Conservation (phyloP, 768 basidiomycete species). For the Leucogyrophana mollusca region DNA sequence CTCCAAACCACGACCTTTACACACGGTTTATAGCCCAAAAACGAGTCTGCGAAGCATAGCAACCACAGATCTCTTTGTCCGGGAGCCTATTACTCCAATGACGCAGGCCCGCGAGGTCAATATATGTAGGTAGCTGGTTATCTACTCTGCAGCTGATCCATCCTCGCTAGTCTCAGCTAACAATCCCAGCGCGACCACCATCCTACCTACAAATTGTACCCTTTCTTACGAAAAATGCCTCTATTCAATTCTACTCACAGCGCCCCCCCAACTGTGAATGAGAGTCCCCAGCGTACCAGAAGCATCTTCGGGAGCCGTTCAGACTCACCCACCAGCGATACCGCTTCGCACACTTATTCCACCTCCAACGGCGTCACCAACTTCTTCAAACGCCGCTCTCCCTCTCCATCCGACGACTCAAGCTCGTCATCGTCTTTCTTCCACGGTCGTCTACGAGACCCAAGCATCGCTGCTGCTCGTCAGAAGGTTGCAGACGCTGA, state of each 20-base stretch:
- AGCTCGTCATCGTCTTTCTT: not conserved
- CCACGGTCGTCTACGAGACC: constrained; percentile 29
- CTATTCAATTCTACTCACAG: not conserved
- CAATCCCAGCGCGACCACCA: too few relatives aligned
- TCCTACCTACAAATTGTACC: too few relatives aligned
- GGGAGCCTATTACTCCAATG: not conserved
- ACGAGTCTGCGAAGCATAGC: not conserved
- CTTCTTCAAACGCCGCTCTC: not conserved
- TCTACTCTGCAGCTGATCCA: not conserved
- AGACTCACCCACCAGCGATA: not conserved
- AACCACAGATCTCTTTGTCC: not conserved
- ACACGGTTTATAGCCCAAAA: too few relatives aligned
- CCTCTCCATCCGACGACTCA: not conserved
- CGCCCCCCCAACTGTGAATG: not conserved
- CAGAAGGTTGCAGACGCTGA: constrained; percentile 52
- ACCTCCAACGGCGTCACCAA: not conserved
- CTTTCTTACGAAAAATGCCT: not conserved
- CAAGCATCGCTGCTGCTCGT: constrained; percentile 46
- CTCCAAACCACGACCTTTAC: too few relatives aligned
- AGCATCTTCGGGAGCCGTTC: not conserved
- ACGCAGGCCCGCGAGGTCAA: not conserved
- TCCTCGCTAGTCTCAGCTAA: too few relatives aligned
- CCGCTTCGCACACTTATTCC: not conserved
- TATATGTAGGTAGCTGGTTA: not conserved
- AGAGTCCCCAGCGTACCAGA: not conserved